These are phyloP conservation scores for Gossypium arboreum DNA, from an alignment of 345 rosid species.

Conservation along the genomic window DNA sequence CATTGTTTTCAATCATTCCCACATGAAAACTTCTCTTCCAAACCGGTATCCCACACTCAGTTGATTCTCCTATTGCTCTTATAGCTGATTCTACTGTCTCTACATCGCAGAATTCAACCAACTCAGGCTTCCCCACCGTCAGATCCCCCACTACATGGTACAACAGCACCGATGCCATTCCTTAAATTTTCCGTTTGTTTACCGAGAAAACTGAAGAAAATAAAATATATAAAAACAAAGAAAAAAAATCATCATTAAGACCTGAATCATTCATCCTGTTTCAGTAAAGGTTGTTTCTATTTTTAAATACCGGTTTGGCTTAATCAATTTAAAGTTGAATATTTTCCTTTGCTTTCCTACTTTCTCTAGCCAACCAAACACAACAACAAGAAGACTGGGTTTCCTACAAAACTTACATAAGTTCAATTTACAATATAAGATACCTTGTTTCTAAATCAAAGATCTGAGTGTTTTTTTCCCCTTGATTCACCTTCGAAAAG, in stretches of 20 bases:
- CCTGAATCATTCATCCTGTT: background rate
- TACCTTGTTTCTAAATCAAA: background rate
- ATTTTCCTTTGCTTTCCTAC: background rate
- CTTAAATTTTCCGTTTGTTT: constrained; percentile 2
- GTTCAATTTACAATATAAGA: background rate
- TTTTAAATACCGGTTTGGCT: background rate
- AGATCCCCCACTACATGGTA: constrained; percentile 97
- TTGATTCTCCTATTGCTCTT: constrained; percentile 74
- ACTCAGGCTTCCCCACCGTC: constrained; percentile 96
- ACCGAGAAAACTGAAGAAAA: background rate
- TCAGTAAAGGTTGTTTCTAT: background rate
- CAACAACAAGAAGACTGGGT: background rate
- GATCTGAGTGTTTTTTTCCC: background rate
- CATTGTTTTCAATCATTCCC: constrained; percentile 58
- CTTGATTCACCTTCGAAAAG: background rate
- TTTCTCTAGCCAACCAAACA: background rate
- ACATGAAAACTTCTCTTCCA: constrained; percentile 67
- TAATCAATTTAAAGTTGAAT: constrained; percentile 1
- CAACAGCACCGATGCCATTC: constrained; percentile 83
- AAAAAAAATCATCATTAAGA: background rate
- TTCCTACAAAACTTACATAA: background rate
- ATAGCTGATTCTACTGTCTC: constrained; percentile 87
- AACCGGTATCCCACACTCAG: constrained; percentile 89
- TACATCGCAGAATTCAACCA: constrained; percentile 75
- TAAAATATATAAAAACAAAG: background rate